A percentile compares a stretch with the other conserved stretches of the same genome.
Evolutionary conservation across 2,329 filamentous ascomycete genomes (phyloP).

Genomic region (Microsporum ferrugineum): DNA sequence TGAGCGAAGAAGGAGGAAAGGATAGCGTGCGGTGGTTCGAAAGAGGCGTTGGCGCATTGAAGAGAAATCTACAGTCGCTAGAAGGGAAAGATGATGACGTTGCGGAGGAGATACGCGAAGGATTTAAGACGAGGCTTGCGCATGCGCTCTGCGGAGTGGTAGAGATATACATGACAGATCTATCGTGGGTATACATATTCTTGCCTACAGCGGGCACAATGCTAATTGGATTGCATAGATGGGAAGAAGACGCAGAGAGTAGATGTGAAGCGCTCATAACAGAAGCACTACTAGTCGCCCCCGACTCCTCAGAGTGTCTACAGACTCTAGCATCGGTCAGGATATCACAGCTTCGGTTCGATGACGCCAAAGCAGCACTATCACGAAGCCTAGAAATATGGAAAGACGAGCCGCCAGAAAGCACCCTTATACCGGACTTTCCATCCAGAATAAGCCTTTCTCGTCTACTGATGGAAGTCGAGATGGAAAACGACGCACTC

Average conservation of each 20-base stretch:
- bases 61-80: conserved; percentile 56
- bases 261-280: conserved; percentile 81
- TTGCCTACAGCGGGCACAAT: neutral
- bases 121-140: conserved; percentile 71
- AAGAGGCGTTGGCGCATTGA: conserved; percentile 57
- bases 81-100: conserved; percentile 38
- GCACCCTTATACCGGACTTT: conserved; percentile 70
- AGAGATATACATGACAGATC: conserved; percentile 98
- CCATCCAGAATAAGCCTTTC: conserved; percentile 72
- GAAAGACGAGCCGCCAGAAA: conserved; percentile 62
- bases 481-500: conserved; percentile 73
- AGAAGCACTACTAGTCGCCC: conserved; percentile 76
- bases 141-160: conserved; percentile 88
- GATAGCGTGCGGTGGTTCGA: conserved; percentile 53
- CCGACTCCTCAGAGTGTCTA: conserved; percentile 73
- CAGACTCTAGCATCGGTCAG: conserved; percentile 90
- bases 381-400: conserved; percentile 69
- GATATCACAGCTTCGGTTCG: conserved; percentile 69
- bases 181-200: conserved; percentile 50
- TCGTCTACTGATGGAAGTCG: conserved; percentile 78
- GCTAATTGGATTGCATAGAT: conserved; percentile 28
- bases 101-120: conserved; percentile 41
- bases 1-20: conserved; percentile 54
- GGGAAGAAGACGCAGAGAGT: conserved; percentile 79
- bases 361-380: conserved; percentile 71